Conservation (phyloP, 2,329 filamentous ascomycete species). For the Claviceps sp. region DNA sequence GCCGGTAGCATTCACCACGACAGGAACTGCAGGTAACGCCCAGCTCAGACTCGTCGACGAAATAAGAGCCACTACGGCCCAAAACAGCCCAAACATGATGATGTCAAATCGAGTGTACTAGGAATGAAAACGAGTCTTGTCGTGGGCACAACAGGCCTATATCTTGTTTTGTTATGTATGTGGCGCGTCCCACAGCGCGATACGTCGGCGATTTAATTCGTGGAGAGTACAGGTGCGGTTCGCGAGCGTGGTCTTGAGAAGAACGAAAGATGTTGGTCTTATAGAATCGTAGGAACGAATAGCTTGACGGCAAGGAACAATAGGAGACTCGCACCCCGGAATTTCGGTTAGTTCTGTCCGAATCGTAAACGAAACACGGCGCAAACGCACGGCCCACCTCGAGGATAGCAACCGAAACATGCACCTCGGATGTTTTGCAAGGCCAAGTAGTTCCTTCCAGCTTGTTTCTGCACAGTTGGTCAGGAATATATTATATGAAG, state of each 20-base stretch:
- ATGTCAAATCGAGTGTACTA: not conserved
- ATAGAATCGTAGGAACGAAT: not conserved
- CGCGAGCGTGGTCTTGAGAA: not conserved
- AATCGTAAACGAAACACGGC: not conserved
- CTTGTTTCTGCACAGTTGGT: not conserved
- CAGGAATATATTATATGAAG: not conserved
- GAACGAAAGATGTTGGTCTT: not conserved
- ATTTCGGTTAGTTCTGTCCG: not conserved
- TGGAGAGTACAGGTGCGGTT: not conserved
- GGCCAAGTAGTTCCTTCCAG: not conserved
- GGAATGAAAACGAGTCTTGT: not conserved
- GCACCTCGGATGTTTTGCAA: not conserved
- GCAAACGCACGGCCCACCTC: not conserved
- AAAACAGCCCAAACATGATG: not conserved
- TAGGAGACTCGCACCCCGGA: not conserved
- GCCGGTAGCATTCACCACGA: conserved; percentile 8
- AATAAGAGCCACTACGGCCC: not conserved
- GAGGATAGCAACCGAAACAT: not conserved
- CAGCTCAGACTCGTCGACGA: not conserved
- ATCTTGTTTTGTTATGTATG: not conserved
- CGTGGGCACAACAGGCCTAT: not conserved
- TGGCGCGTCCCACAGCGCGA: not conserved
- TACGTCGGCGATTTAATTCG: not conserved
- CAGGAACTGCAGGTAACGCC: not conserved
- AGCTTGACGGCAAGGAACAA: not conserved